Base-by-base conservation (phyloP, 2,329 filamentous ascomycete species). In the Juglanconis oblonga region DNA sequence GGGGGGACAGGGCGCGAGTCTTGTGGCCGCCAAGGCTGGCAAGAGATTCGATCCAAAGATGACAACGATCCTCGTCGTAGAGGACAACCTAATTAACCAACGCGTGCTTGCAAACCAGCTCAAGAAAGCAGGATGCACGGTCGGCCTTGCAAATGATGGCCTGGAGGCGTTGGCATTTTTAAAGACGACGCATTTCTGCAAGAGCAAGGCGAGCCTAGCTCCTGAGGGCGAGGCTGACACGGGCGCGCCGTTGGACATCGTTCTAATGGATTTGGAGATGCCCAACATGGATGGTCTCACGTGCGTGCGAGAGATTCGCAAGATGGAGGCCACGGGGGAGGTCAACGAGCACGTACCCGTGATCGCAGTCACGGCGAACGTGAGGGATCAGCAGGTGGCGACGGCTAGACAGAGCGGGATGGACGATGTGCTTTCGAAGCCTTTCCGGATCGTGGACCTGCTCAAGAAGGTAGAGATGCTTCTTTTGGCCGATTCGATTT, bases 51-150 rank as follows among this genome's bases (percentile, higher is more conserved):
- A 80, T 64, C 77, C 76, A 54, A 82, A 79, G 64, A 77, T 81
- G 8, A 76, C 85, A 60, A 80, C 80, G 44, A 81, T 89, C 2
- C 73, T 89, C 7, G 74, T 89, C 3, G 87, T 89, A 0, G 87
- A 89, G 69, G 87, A 89, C 67, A 89, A 89, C 67, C 75, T 80
- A 4, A 86, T 88, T 63, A 89, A 89, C 68, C 87, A 88, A 67
- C 87, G 87, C 65, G 86, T 87, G 45, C 72, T 89, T 1, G 73
- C 87, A n/a, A 86, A 86, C 53, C 87, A 87, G 68, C 74, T 89
- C 5, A 77, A 77, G 58, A 87, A 86, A 66, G 79, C 82, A 14
- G 80, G 82, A 4, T 81, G 87, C 59, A 77, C 77, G 4, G 85
- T 85, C 4, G 83, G 85, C 58, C 83, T 83, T 0, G 86, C 85